Base-by-base conservation (phyloP, 345 rosid genomes). In the Citrus hindsii region DNA sequence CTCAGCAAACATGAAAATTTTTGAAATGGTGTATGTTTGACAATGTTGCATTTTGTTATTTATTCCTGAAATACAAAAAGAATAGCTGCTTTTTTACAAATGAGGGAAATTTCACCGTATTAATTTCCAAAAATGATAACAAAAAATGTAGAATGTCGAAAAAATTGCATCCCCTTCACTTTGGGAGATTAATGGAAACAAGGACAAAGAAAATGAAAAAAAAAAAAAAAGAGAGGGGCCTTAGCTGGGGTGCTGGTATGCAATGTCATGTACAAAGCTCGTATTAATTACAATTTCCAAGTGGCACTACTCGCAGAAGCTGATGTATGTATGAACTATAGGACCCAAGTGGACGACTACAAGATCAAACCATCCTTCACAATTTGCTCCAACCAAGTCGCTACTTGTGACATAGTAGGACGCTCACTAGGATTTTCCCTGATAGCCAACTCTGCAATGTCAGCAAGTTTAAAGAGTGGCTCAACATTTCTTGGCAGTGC, bases 401-500 rank as follows among this genome's bases (percentile, higher is more conserved):
- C 91, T 67, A 91, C 71, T 67, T 90, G 89, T 35, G 94, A 83
- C 87, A 93, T 89, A 0, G 79, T 73, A 58, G 99, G 98, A 74
- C 94, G 94, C 79, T 90, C 88, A 56, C 71, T 83, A 1, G 94
- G 93, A 86, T 88, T 85, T 73, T 91, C 93, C 71, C 90, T 86
- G 32, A 92, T 81, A 71, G 95, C 89, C 81, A 88, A 55, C 76
- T 92, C 95, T 25, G 95, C 95, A 80, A 93, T 75, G 71, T 93
- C 97, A 4, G 95, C 97, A 53, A 95, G 84, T 77, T 88, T 93
- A 58, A 95, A 92, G 53, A 95, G 84, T 18, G 97, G 97, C 82
- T 95, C 99, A 3, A 93, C 88, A 51, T 95, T 91, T 81, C 89
- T 91, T 9, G 98, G 98, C 67, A 91, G 88, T 76, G 91, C 80